Evolutionary conservation across 192 early-diverging fungal species (phyloP), one percentile per base, ranked within the genome.

Genomic region (Physocladia obscura): DNA sequence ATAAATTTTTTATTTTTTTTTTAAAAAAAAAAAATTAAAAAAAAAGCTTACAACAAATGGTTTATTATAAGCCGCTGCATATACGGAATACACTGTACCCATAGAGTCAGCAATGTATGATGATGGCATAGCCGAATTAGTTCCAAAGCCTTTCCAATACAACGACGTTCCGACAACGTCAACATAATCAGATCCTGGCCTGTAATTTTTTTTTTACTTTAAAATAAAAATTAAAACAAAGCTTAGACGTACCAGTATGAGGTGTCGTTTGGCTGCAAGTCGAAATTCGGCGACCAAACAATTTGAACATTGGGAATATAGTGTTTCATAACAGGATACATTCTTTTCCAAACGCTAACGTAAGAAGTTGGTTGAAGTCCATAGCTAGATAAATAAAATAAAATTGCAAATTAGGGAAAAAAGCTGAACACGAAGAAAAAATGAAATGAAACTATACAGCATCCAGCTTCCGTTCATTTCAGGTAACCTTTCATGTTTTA

Each of bases 391-490:
- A n/a, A n/a, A n/a, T n/a, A n/a, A n/a, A n/a, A n/a, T n/a, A n/a
- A n/a, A n/a, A n/a, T n/a, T n/a, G n/a, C n/a, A n/a, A n/a, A n/a
- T n/a, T n/a, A n/a, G n/a, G n/a, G n/a, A n/a, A n/a, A n/a, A n/a
- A n/a, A n/a, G n/a, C n/a, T n/a, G n/a, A n/a, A n/a, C n/a, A n/a
- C n/a, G n/a, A n/a, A n/a, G n/a, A n/a, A n/a, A n/a, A n/a, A n/a
- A n/a, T n/a, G n/a, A n/a, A n/a, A n/a, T n/a, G n/a, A n/a, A n/a
- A n/a, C 64, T 51, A 37, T 67, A 69, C 24, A 34, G 32, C 52
- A 69, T 59, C 68, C 68, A 69, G n/a, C 44, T 52, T 39, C 58
- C 58, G 49, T 72, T 72, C 70, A 72, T 72, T 49, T 71, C 69
- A 0, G 69, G 56, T 21, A 47, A 22, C 57, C 34, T 59, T n/a